Evolutionary conservation across 2,329 filamentous ascomycete species (phyloP), one percentile per base, ranked within the genome.

Genomic region (Fusarium chlamydosporum): DNA sequence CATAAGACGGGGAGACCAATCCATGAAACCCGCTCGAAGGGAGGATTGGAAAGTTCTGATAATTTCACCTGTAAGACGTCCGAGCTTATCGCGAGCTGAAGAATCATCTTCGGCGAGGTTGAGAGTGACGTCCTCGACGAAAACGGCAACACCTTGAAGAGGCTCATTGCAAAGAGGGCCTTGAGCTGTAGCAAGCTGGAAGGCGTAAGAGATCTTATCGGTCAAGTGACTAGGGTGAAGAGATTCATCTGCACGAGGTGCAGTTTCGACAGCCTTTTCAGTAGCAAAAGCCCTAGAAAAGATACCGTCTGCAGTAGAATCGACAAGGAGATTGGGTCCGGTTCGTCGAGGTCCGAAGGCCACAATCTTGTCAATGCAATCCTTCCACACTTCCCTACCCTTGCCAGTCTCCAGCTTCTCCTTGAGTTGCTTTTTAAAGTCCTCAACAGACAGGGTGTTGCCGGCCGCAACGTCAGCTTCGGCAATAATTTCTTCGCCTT

Each of bases 1-100:
- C 82, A 98, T 89, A 71, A 99, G 88, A n/a, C 96, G 90, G 0
- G 96, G 92, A 38, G 91, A 95, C 96, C 96, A 99, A 83, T 98
- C 96, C 18, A 97, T 84, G 83, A 98, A 97, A 23, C 91, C 95
- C 68, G 90, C 85, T 51, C 91, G 88, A 65, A 99, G 93, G n/a
- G 90, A 88, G 45, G 93, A 89, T 71, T 95, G 93, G 18, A 95
- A 90, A 1, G 92, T 91, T 78, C 94, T 94, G 82, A 99, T 97
- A 43, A 97, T 89, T 81, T 98, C 96, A 67, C 96, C 94, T 0
- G 94, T 98, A 1, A 98, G 83, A 4, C 94, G 91, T 73, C 92
- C 92, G 16, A 94, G 83, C 53, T 87, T 88, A 72, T 93, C 90
- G 15, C 85, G 82, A 15, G 86, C 84, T 3, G 91, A 86, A 16